phyloP scores from a whole-genome alignment of 345 rosid genomes.

The Murraya koenigii region DNA sequence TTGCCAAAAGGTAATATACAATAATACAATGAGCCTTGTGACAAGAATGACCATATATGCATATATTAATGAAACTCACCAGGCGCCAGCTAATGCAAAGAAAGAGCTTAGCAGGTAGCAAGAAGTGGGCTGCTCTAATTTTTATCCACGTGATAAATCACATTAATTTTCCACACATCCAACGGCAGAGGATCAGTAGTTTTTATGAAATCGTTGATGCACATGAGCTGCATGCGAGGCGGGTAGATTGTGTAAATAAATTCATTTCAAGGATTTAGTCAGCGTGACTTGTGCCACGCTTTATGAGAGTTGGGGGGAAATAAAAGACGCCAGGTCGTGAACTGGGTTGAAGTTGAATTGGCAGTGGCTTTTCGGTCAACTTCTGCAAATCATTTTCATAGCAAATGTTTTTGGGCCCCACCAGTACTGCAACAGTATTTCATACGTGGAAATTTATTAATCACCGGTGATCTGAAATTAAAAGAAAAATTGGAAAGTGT shows the following conservation, averaged over 20 bases:
- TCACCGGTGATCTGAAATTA: neutral
- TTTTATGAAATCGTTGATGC: neutral
- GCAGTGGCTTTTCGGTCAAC: conserved; percentile 31
- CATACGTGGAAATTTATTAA: neutral
- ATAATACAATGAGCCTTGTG: neutral
- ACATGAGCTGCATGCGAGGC: neutral
- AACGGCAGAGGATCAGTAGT: neutral
- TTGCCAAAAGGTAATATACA: neutral
- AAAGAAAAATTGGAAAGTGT: neutral
- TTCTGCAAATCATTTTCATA: neutral
- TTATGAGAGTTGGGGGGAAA: conserved; percentile 17
- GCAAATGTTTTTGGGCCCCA: conserved; percentile 14
- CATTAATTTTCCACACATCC: neutral
- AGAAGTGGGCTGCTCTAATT: neutral
- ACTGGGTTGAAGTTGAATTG: conserved; percentile 5
- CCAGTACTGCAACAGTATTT: neutral
- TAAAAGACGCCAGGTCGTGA: conserved; percentile 8
- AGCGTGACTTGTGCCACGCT: conserved; percentile 36
- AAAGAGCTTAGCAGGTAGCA: neutral
- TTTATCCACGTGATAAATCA: neutral
- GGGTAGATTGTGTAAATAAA: conserved; percentile 19
- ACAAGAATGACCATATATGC: neutral
- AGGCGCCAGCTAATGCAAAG: neutral
- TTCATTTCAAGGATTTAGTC: neutral
- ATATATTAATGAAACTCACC: neutral